These are phyloP conservation scores for Linnemannia schmuckeri DNA, from an alignment of 192 early-diverging fungal genomes.

Conservation along the genomic window DNA sequence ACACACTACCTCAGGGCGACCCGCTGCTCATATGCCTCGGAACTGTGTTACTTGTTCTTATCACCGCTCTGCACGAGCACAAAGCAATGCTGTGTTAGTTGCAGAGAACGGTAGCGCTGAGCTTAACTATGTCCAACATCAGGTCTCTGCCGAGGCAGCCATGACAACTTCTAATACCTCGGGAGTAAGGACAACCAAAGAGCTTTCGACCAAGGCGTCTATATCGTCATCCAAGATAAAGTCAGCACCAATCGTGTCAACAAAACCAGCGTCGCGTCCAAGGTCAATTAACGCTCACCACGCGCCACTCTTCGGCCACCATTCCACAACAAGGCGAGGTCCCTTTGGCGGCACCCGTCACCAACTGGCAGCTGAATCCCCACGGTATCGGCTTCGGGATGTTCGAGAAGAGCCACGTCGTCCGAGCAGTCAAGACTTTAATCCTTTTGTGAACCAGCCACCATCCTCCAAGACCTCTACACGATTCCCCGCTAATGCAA, in stretches of 20 bases:
- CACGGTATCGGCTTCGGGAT: slow-evolving; percentile 26
- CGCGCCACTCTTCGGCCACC: slow-evolving; percentile 32
- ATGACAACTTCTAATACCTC: neutral
- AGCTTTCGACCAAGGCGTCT: neutral
- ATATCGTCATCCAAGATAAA: neutral
- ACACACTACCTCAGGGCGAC: neutral
- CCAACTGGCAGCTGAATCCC: neutral
- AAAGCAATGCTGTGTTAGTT: neutral
- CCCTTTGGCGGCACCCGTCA: neutral
- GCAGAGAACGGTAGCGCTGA: neutral
- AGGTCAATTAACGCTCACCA: neutral
- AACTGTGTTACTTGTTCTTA: neutral
- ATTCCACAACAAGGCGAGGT: slow-evolving; percentile 9
- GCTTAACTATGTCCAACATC: neutral
- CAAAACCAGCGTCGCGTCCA: neutral
- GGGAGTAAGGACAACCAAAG: neutral
- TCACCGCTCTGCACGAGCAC: slow-evolving; percentile 5
- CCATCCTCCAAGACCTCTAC: neutral
- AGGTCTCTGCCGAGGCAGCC: neutral
- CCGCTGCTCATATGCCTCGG: neutral
- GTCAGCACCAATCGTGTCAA: neutral
- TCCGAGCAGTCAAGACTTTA: slow-evolving; percentile 6
- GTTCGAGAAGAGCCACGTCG: neutral
- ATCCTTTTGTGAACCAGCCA: slow-evolving; percentile 30
- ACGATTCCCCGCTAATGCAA: neutral